A percentile compares a stretch with the other conserved stretches of the same genome.
phyloP scores from a whole-genome alignment of 1,139 yeast species.

The Suhomyces atakaporum region DNA sequence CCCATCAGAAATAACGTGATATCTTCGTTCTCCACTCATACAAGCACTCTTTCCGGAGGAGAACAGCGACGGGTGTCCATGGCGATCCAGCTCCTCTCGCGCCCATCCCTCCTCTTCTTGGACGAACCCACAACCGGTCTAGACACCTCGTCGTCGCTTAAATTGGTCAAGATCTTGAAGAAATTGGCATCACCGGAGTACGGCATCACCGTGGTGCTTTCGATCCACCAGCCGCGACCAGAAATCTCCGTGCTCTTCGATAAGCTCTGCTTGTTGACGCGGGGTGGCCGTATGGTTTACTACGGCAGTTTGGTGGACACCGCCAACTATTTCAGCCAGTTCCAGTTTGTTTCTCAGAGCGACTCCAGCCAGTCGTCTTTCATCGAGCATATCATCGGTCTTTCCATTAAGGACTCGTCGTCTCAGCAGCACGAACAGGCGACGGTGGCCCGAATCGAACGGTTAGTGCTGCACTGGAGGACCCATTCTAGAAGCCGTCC shows the following conservation, averaged over 20 bases:
- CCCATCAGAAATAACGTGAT: constrained; percentile 62
- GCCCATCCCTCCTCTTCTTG: constrained; percentile 73
- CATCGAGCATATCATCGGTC: constrained; percentile 67
- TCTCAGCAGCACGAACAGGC: constrained; percentile 43
- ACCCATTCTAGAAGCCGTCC: constrained; percentile 9
- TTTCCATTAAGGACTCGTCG: constrained; percentile 67
- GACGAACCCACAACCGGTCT: constrained; percentile 93
- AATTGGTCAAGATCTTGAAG: constrained; percentile 63
- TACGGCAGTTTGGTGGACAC: constrained; percentile 54
- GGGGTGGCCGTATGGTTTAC: constrained; percentile 65
- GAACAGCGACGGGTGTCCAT: constrained; percentile 78
- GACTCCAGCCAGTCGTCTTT: constrained; percentile 22
- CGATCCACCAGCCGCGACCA: constrained; percentile 84
- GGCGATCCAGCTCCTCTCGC: constrained; percentile 74
- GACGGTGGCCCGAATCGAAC: constrained; percentile 47
- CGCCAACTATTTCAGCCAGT: constrained; percentile 10
- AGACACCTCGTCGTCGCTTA: constrained; percentile 74
- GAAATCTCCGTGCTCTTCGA: constrained; percentile 72
- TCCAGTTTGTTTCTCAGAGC: constrained; percentile 3
- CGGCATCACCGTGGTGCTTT: constrained; percentile 72
- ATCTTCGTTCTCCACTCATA: constrained; percentile 45
- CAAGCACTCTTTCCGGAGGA: constrained; percentile 73
- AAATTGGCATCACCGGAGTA: constrained; percentile 47
- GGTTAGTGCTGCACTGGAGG: constrained; percentile 56
- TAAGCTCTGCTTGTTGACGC: constrained; percentile 66